Conservation (phyloP, 257 asterid species). For the Striga asiatica region DNA sequence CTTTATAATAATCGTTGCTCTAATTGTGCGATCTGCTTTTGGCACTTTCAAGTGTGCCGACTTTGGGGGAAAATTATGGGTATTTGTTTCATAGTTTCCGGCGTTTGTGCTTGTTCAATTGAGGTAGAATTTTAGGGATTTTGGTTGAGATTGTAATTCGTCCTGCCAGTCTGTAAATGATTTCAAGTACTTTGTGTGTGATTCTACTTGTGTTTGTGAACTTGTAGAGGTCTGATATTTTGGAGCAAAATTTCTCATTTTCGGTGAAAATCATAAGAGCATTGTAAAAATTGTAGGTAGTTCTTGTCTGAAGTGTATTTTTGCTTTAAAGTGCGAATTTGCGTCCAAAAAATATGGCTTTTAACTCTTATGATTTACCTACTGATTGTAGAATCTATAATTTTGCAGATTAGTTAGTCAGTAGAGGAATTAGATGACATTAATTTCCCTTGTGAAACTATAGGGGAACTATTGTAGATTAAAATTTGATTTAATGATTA, state of each 20-base stretch:
- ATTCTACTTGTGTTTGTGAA: conserved; percentile 3
- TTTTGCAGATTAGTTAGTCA: too few relatives aligned
- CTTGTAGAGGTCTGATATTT: conserved; percentile 21
- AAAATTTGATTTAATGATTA: not conserved
- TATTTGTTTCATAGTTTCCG: not conserved
- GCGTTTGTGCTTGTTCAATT: conserved; percentile 10
- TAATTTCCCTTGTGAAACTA: not conserved
- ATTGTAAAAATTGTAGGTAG: too few relatives aligned
- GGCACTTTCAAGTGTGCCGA: conserved; percentile 4
- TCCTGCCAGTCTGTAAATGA: not conserved
- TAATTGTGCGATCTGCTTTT: not conserved
- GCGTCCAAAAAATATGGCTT: too few relatives aligned
- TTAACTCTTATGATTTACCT: too few relatives aligned
- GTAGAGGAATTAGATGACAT: not conserved
- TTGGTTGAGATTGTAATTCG: not conserved
- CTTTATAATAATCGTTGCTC: too few relatives aligned
- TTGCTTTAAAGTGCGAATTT: too few relatives aligned
- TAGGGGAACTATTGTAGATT: too few relatives aligned
- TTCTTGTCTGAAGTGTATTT: too few relatives aligned
- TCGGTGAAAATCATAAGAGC: too few relatives aligned
- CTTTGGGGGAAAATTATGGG: not conserved
- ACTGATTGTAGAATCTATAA: too few relatives aligned
- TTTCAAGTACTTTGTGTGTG: not conserved
- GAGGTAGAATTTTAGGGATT: conserved; percentile 26
- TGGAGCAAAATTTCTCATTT: too few relatives aligned